Conservation (phyloP, 2,329 filamentous ascomycete genomes). For the Colletotrichum euphorbiae region DNA sequence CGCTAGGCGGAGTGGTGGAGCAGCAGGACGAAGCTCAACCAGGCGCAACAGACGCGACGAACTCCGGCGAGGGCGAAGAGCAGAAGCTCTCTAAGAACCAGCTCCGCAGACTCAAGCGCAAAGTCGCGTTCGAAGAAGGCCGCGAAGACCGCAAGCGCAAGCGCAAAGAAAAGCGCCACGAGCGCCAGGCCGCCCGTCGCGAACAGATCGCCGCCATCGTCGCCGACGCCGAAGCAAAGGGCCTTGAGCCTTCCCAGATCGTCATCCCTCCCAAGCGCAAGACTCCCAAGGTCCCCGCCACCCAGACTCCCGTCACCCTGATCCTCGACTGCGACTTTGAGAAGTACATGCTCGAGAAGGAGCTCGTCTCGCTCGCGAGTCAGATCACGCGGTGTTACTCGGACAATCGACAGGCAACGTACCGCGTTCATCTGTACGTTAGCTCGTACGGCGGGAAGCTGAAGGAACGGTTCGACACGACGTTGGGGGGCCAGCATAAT, state of each 20-base stretch:
- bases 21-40: slow-evolving; percentile 12
- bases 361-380: slow-evolving; percentile 82
- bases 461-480: slow-evolving; percentile 81
- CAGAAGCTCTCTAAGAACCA: slow-evolving; percentile 82
- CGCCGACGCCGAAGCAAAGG: slow-evolving; percentile 56
- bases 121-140: slow-evolving; percentile 80
- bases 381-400: slow-evolving; percentile 92
- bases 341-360: slow-evolving; percentile 86
- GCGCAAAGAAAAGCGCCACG: slow-evolving; percentile 66
- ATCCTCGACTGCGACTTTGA: slow-evolving; percentile 95
- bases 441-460: slow-evolving; percentile 83
- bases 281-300: slow-evolving; percentile 49
- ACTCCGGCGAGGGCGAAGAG: slow-evolving; percentile 8
- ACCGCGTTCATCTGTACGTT: slow-evolving; percentile 78
- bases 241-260: slow-evolving; percentile 53
- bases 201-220: slow-evolving; percentile 62
- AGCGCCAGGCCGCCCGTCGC: slow-evolving; percentile 60
- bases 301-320: slow-evolving; percentile 79
- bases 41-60: not conserved
- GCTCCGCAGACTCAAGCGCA: slow-evolving; percentile 79
- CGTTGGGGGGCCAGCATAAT: slow-evolving; percentile 76
- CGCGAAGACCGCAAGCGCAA: slow-evolving; percentile 68
- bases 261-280: slow-evolving; percentile 43
- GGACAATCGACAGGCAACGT: slow-evolving; percentile 79
- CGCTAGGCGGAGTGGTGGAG: not conserved